These are phyloP conservation scores for Dicorynia guianensis DNA, from an alignment of 306 rosid species.

Conservation along the genomic window DNA sequence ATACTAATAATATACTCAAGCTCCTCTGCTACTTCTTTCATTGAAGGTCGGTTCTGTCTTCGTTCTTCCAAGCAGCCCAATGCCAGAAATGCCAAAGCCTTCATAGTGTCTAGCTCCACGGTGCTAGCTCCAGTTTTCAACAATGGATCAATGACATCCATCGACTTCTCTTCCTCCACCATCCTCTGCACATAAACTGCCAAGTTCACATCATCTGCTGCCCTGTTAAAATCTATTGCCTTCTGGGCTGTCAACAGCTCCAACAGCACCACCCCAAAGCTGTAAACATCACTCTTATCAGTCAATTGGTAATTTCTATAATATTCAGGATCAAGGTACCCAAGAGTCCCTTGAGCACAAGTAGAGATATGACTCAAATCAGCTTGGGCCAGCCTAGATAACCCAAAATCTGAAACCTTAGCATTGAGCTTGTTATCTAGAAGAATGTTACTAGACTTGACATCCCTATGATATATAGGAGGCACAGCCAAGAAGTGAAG, in stretches of 20 bases:
- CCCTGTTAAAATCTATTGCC: constrained; percentile 76
- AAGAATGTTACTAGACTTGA: constrained; percentile 79
- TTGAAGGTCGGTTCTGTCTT: constrained; percentile 85
- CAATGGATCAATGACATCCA: constrained; percentile 67
- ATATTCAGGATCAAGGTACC: constrained; percentile 78
- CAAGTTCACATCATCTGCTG: constrained; percentile 76
- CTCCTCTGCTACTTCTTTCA: constrained; percentile 81
- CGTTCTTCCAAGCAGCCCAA: constrained; percentile 81
- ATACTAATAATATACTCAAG: constrained; percentile 74
- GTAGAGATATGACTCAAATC: constrained; percentile 85
- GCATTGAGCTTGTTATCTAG: constrained; percentile 61
- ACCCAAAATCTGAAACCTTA: constrained; percentile 78
- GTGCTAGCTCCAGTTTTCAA: constrained; percentile 59
- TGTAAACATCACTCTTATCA: constrained; percentile 80
- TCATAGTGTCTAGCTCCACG: constrained; percentile 74
- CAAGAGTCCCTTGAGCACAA: constrained; percentile 86
- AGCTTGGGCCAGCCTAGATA: constrained; percentile 74
- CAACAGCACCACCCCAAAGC: constrained; percentile 73
- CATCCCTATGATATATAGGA: constrained; percentile 86
- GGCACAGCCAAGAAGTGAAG: constrained; percentile 82
- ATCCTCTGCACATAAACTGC: constrained; percentile 71
- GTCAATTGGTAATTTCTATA: constrained; percentile 73
- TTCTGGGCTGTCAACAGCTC: constrained; percentile 76
- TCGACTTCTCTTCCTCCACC: constrained; percentile 62
- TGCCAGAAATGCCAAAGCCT: constrained; percentile 77